Evolutionary conservation across 768 basidiomycete species (phyloP), one percentile per base, ranked within the genome.

Genomic region (Mrakia frigida): DNA sequence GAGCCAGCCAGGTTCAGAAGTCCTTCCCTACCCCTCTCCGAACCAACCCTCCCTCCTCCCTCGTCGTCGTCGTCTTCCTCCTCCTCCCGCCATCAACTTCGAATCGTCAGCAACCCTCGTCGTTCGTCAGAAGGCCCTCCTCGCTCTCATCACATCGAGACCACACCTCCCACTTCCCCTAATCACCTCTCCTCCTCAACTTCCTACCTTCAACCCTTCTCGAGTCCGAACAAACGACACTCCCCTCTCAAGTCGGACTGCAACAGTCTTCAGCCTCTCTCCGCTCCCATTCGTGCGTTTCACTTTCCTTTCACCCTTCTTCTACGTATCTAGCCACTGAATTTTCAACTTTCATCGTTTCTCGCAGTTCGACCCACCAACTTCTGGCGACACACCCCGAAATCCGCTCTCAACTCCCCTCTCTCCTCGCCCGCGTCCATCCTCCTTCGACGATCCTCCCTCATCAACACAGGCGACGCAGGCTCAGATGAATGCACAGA

Each of bases 381-480:
- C 0, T 92, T 92, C 82, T 92, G 91, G 91, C 86, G 90, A 43
- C 89, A 88, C 79, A 91, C 90, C 1, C 86, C 84, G 41, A 88
- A 89, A 21, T 91, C 90, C 28, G 91, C 90, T 23, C 90, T 92
- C 0, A 86, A 90, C 65, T 87, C 86, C 6, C 87, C 90, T 9
- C 89, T 88, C 0, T 92, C 91, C 81, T 90, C 91, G 9, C 91
- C 91, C 0, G 87, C 90, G 0, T 88, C 88, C 0, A 88, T 91
- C 81, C 87, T 91, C 75, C 86, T 92, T 67, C 90, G 92, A 53
- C 88, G 91, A 7, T 89, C 90, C 6, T 91, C 91, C 1, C 92
- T 90, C 80, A 87, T 88, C 92, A 73, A 80, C 86, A 73, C 74
- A 16, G 70, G 74, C 61, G 65, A 60, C 37, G 71, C 61, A 25